Evolutionary conservation across 768 basidiomycete species (phyloP).

Genomic region (Crassisporium funariophilum): DNA sequence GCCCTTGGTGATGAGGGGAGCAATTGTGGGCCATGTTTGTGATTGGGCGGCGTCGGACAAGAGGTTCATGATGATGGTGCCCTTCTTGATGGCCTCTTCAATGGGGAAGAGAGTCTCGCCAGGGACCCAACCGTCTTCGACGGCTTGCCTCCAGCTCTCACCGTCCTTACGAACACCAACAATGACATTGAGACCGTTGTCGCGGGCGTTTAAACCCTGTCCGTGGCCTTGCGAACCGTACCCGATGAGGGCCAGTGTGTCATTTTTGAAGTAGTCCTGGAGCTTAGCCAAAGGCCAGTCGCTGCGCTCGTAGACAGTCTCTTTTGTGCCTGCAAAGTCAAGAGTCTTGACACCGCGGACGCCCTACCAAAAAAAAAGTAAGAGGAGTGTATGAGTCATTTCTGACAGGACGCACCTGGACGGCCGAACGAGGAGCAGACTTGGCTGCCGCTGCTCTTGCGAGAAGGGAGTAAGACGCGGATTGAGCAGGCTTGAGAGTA

Average conservation of each 20-base stretch:
- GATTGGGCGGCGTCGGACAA: slow-evolving; percentile 99
- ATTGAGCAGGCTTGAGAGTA: slow-evolving; percentile 43
- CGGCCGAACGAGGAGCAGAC: slow-evolving; percentile 33
- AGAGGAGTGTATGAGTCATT: background rate
- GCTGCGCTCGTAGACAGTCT: slow-evolving; percentile 91
- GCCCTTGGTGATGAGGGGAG: slow-evolving; percentile 97
- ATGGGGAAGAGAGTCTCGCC: slow-evolving; percentile 98
- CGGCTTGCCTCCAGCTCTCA: slow-evolving; percentile 94
- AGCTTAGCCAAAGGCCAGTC: slow-evolving; percentile 99
- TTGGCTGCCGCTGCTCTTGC: slow-evolving; percentile 48
- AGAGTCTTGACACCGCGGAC: slow-evolving; percentile 90
- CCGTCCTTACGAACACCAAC: slow-evolving; percentile 97
- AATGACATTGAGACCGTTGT: slow-evolving; percentile 98
- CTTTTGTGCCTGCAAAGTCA: slow-evolving; percentile 93
- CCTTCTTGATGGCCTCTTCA: slow-evolving; percentile 93
- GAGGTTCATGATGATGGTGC: slow-evolving; percentile 99
- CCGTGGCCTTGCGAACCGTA: slow-evolving; percentile 99
- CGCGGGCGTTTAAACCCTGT: slow-evolving; percentile 97
- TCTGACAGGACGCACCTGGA: slow-evolving; percentile 32
- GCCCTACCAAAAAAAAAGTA: slow-evolving; percentile 36
- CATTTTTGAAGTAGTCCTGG: slow-evolving; percentile 99
- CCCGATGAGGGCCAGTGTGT: slow-evolving; percentile 98
- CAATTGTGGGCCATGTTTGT: slow-evolving; percentile 86
- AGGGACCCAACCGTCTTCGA: slow-evolving; percentile 97
- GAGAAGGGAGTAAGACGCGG: slow-evolving; percentile 72